phyloP scores from a whole-genome alignment of 139 green algal genomes.

The Picochlorum sp. region DNA sequence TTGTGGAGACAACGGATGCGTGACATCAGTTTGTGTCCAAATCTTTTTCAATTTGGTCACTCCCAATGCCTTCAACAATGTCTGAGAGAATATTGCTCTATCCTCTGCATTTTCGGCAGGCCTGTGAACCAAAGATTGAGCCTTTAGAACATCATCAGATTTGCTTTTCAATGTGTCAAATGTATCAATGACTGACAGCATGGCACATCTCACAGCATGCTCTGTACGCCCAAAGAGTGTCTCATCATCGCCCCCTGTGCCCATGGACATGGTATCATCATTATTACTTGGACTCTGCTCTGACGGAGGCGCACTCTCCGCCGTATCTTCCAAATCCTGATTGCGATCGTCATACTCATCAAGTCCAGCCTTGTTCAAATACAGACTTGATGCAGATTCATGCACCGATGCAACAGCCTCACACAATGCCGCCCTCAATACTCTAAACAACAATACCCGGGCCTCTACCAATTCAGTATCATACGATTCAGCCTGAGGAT shows the following conservation, averaged over 20 bases:
- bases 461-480: constrained; percentile 27
- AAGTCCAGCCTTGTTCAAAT: constrained; percentile 16
- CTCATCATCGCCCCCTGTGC: background rate
- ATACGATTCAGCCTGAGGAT: constrained; percentile 4
- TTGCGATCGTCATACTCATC: background rate
- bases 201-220: background rate
- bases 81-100: constrained; percentile 9
- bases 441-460: constrained; percentile 25
- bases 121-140: constrained; percentile 10
- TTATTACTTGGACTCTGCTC: background rate
- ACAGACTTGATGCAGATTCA: constrained; percentile 12
- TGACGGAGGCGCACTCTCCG: constrained; percentile 4
- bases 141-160: constrained; percentile 11
- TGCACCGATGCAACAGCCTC: constrained; percentile 35
- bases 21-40: constrained; percentile 2
- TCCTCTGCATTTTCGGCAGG: constrained; percentile 6
- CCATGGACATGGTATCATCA: background rate
- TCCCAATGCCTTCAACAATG: constrained; percentile 2
- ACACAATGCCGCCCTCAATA: constrained; percentile 24
- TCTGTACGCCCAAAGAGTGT: constrained; percentile 1
- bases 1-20: background rate
- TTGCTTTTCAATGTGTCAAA: constrained; percentile 7
- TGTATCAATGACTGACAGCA: constrained; percentile 6
- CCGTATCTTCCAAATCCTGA: background rate
- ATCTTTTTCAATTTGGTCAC: constrained; percentile 3